Evolutionary conservation across 2,329 filamentous ascomycete genomes (phyloP).

Genomic region (Fusarium duplospermum): DNA sequence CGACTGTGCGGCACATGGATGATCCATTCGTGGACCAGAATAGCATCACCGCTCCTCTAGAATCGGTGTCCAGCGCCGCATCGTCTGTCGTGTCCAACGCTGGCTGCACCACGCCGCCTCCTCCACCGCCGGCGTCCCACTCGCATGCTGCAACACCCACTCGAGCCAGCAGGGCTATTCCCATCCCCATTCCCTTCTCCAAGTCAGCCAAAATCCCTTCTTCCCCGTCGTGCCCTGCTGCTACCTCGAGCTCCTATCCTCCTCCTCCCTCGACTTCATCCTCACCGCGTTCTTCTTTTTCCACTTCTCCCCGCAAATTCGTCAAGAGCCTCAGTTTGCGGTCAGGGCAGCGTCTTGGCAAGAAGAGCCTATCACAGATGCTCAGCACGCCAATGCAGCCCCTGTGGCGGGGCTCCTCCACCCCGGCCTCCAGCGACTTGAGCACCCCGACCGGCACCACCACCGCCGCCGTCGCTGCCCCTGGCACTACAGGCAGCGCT

Average conservation of each 20-base stretch:
- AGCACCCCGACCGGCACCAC: slow-evolving; percentile 31
- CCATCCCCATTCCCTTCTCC: slow-evolving; percentile 26
- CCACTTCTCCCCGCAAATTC: slow-evolving; percentile 40
- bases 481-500: slow-evolving; percentile 29
- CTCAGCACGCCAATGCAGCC: slow-evolving; percentile 40
- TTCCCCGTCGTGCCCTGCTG: slow-evolving; percentile 26
- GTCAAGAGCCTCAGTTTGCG: slow-evolving; percentile 45
- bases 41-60: slow-evolving; percentile 38
- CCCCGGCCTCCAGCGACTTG: slow-evolving; percentile 28
- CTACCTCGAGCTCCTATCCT: slow-evolving; percentile 7
- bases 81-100: slow-evolving; percentile 42
- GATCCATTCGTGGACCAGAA: slow-evolving; percentile 43
- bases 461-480: slow-evolving; percentile 22
- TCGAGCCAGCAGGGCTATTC: slow-evolving; percentile 26
- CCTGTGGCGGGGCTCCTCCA: slow-evolving; percentile 41
- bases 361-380: slow-evolving; percentile 43
- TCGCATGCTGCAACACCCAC: slow-evolving; percentile 31
- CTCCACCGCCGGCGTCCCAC: slow-evolving; percentile 30
- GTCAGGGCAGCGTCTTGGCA: slow-evolving; percentile 39
- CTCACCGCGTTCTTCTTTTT: slow-evolving; percentile 40
- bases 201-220: slow-evolving; percentile 27
- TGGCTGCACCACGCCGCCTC: slow-evolving; percentile 37
- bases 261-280: slow-evolving; percentile 27
- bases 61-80: slow-evolving; percentile 33
- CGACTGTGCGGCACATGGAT: slow-evolving; percentile 23